These are phyloP conservation scores for Podila epicladia DNA, from an alignment of 192 early-diverging fungal genomes.

Conservation along the genomic window DNA sequence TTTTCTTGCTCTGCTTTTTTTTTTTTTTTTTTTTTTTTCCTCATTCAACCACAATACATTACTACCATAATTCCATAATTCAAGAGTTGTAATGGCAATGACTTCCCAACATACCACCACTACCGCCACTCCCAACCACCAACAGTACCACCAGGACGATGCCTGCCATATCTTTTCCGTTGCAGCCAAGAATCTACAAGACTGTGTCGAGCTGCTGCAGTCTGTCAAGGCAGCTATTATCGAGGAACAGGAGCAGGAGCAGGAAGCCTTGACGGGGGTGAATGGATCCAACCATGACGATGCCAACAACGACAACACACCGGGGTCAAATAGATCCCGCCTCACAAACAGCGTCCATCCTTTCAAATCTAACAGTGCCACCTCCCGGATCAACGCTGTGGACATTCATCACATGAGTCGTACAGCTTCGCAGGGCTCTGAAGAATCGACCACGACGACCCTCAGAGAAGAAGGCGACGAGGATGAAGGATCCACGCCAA, in stretches of 20 bases:
- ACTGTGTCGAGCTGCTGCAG: slow-evolving; percentile 29
- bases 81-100: no score
- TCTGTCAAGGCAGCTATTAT: slow-evolving; percentile 27
- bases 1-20: no score
- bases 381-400: neutral
- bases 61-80: neutral
- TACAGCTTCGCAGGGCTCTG: slow-evolving; percentile 12
- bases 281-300: neutral
- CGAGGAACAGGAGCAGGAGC: slow-evolving; percentile 11
- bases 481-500: neutral
- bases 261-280: neutral
- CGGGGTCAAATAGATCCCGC: neutral
- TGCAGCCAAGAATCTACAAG: slow-evolving; percentile 25
- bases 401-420: slow-evolving; percentile 31
- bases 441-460: neutral
- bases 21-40: neutral
- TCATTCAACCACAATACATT: neutral
- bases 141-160: neutral
- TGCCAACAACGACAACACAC: neutral
- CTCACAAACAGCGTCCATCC: neutral
- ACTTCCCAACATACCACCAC: no score
- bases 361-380: neutral
- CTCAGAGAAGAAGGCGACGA: neutral
- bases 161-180: slow-evolving; percentile 6
- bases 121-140: no score